These are phyloP conservation scores for Tardiomyces digboiensis DNA, from an alignment of 1,139 yeast genomes.

Conservation along the genomic window DNA sequence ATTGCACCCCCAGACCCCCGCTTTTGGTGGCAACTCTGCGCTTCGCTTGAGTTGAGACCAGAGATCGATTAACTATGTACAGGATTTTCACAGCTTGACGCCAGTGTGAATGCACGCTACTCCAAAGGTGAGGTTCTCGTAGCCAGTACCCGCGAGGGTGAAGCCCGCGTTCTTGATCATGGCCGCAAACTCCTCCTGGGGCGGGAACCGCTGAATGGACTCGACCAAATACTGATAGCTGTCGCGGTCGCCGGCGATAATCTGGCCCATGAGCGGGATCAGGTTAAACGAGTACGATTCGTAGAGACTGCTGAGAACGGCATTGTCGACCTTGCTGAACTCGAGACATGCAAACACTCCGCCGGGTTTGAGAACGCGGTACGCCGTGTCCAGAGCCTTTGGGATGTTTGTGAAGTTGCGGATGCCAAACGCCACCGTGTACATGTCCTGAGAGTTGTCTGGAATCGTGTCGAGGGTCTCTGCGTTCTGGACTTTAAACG, in stretches of 20 bases:
- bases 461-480: constrained; percentile 78
- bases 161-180: constrained; percentile 97
- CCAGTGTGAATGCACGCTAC: constrained; percentile 96
- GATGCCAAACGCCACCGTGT: constrained; percentile 96
- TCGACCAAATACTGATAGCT: constrained; percentile 95
- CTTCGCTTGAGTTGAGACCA: too few species aligned
- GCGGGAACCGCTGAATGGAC: constrained; percentile 84
- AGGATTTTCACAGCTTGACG: constrained; percentile 47
- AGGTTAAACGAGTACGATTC: constrained; percentile 83
- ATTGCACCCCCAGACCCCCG: too few species aligned
- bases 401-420: constrained; percentile 94
- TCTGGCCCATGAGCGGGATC: constrained; percentile 92
- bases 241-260: constrained; percentile 90
- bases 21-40: too few species aligned
- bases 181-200: constrained; percentile 78
- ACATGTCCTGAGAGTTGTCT: constrained; percentile 85
- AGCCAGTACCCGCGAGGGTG: constrained; percentile 80
- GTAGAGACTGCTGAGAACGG: constrained; percentile 63
- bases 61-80: too few species aligned
- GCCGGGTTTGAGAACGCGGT: constrained; percentile 95
- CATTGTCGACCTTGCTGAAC: constrained; percentile 84
- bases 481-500: constrained; percentile 86
- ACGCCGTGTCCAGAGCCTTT: constrained; percentile 87
- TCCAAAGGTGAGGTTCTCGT: constrained; percentile 94
- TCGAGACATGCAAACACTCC: constrained; percentile 97